A percentile compares a stretch with the other conserved stretches of the same genome.
Evolutionary conservation across 1,284 basidiomycete genomes (phyloP).

Genomic region (Phellopilus nigrolimitatus): DNA sequence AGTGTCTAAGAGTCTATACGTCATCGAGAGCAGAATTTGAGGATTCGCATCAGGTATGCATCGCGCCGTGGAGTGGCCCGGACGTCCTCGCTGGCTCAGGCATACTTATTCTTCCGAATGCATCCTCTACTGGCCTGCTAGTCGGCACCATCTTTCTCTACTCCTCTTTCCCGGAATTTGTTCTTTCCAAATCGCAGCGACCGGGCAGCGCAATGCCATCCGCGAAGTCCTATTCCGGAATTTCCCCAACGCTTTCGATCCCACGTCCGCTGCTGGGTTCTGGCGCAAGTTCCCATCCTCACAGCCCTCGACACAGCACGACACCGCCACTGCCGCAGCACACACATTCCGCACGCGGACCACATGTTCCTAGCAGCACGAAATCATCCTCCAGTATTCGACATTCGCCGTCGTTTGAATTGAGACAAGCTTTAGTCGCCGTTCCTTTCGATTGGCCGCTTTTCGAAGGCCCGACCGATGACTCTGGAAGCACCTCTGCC

Average conservation of each 20-base stretch:
- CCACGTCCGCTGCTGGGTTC: conserved; percentile 22
- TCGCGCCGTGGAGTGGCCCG: conserved; percentile 46
- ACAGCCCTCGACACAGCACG: background rate
- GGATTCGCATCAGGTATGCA: conserved; percentile 40
- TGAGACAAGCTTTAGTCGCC: conserved; percentile 6
- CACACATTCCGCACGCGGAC: too few relatives aligned
- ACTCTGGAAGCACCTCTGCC: conserved; percentile 17
- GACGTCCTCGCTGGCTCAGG: conserved; percentile 45
- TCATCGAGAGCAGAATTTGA: conserved; percentile 16
- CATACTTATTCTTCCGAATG: conserved; percentile 54
- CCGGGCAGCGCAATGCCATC: conserved; percentile 2
- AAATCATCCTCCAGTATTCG: too few relatives aligned
- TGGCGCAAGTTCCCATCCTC: background rate
- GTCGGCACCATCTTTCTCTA: conserved; percentile 54
- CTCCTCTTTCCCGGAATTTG: conserved; percentile 48
- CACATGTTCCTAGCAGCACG: too few relatives aligned
- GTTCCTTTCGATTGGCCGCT: conserved; percentile 15
- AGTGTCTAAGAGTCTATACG: conserved; percentile 25
- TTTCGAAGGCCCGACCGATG: conserved; percentile 17
- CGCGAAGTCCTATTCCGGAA: conserved; percentile 8
- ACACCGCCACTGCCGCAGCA: background rate
- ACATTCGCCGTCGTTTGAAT: background rate
- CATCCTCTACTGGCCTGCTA: conserved; percentile 50
- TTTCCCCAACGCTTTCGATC: conserved; percentile 21
- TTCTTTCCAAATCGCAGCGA: conserved; percentile 26